Evolutionary conservation across 495 filamentous ascomycete genomes (phyloP), one percentile per base, ranked within the genome.

Genomic region (Chaetomidium leptoderma): DNA sequence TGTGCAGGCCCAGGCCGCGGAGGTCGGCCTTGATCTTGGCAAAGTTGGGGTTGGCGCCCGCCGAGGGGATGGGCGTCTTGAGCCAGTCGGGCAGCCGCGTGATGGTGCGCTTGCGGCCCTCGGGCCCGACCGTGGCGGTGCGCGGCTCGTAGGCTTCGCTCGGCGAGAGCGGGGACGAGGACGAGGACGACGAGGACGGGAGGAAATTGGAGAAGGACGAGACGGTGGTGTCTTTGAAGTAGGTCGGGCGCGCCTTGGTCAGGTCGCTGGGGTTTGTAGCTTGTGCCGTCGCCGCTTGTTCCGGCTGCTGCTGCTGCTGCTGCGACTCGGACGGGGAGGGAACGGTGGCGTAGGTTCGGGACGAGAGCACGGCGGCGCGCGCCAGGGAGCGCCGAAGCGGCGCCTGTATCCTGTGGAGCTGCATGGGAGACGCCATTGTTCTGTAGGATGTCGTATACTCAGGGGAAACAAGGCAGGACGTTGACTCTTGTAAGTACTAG

Each of bases 11-110:
- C 55, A 98, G 76, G 4, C 93, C 93, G 30, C 93, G 83, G 55
- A 98, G 77, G 74, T 98, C 93, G 46, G 85, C 82, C 77, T 95
- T 96, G 70, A 98, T 91, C 61, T 89, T 88, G 75, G 92, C 93
- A 77, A 85, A 97, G 73, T 95, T 92, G 59, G 75, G 71, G 65
- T 81, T 81, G 33, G 68, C 60, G 11, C 89, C 84, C 24, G 85
- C 82, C 32, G 81, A 79, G 0, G 93, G 95, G 53, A 98, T 91
- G 2, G 91, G 89, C 0, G 92, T 97, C 77, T 97, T 97, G 54
- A 98, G 82, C 93, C 93, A 98, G 55, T 86, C 82, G 33, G 93
- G 93, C 26, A 98, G 77, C 16, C 95, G 85, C 39, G 91, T 96
- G 72, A 96, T 92, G 74, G 88, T 86, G 73, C 86, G 91, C 71